Base-by-base conservation (phyloP, 305 asterid species). In the Fraxinus baroniana region DNA sequence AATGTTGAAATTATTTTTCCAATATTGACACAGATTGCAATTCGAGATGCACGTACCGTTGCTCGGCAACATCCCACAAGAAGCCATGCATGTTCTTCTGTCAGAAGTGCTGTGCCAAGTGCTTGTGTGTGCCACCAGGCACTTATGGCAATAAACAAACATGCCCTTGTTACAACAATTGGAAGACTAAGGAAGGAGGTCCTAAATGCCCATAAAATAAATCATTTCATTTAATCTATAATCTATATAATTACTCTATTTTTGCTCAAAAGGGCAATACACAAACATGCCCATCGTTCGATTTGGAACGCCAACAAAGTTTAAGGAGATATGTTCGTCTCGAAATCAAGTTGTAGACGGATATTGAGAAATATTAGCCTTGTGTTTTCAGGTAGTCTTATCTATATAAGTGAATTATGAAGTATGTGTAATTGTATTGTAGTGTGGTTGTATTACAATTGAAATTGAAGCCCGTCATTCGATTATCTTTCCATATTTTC, bases 41-140 rank as follows among this genome's bases (percentile, higher is more conserved):
- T 20, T 85, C 87, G 68, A 83, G 80, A 77, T 86, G 89, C 71
- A 28, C 81, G 5, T 80, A 85, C 49, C 84, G 89, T 33, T 87
- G 89, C 79, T 81, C 86, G 3, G 84, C 86, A 24, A 87, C 89
- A 5, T 83, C 86, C 24, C 85, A 89, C 82, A 78, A 41, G 86
- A 89, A 90, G 62, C 86, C 91, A 0, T 30, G 33, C 33, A 30
- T 30, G 30, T 28, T 28, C 30, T 28, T 28, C 33, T 90, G 91
- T 33, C 87, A 87, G 8, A 88, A 85, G 44, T 90, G 93, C 26
- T 90, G 93, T 49, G 83, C 79, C 26, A 90, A 84, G 10, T 90
- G 93, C 81, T 82, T 87, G 62, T 90, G 93, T 64, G 93, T 90
- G 22, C 93, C 93, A 2, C 90, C 91, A 2, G 93, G 93, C 77